Base-by-base conservation (phyloP, 805 yeast species). In the Priceomyces melissophilus region DNA sequence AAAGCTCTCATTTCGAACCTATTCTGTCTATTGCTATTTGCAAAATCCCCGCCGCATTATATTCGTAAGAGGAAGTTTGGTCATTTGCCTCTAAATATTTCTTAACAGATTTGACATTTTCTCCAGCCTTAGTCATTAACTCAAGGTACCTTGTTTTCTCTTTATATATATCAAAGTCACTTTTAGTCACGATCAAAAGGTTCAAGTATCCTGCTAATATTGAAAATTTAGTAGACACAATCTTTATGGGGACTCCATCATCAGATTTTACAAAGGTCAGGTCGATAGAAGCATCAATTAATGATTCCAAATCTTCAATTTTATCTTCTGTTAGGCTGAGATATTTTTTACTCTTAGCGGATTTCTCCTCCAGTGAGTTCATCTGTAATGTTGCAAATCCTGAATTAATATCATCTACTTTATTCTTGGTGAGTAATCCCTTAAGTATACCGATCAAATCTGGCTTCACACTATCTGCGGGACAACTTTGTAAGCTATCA, bases 391-490 rank as follows among this genome's bases (percentile, higher is more conserved):
- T 17, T 11, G 12, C 11, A 35, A 30, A 6, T 32, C 20, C 30
- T 36, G 45, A 30, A 3, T 49, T 39, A 10, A 50, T 52, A 14
- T 39, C 34, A 8, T 36, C 38, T 9, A 36, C 35, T 27, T 49
- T 53, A n/a, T 50, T 48, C 46, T 75, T 72, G 4, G 73, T 50
- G 48, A 81, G 58, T 46, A 88, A 67, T 49, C 82, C 87, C 57
- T 84, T 87, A 53, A 88, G 71, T 16, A 87, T 79, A 3, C 82
- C 78, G 12, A 87, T 73, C 29, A 80, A 62, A 3, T 79, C 79
- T 16, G 82, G 70, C 49, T 80, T 79, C 15, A 78, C 76, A 30
- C 75, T 74, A 30, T 73, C 79, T 53, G 73, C 78, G 2, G 93
- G 90, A 53, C 91, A 84, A 38, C 75, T 68, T 23, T 68, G 64